These are phyloP conservation scores for Canavalia ensiformis DNA, from an alignment of 306 rosid species.

Conservation along the genomic window DNA sequence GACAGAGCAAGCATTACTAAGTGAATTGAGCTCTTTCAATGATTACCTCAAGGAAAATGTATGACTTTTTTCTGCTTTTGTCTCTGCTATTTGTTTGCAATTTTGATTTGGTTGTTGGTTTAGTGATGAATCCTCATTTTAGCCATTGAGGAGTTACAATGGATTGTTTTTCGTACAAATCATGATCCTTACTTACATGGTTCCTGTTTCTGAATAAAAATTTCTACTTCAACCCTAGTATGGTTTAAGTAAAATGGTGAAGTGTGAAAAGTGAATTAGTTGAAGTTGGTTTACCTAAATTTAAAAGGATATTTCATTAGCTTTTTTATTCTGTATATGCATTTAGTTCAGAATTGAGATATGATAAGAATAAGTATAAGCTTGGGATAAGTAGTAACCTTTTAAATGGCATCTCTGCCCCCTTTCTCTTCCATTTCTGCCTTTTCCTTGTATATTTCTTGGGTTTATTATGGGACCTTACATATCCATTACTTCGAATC, in stretches of 20 bases:
- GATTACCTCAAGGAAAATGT: conserved; percentile 88
- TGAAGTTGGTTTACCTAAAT: not conserved
- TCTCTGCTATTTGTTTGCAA: conserved; percentile 17
- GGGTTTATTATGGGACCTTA: not conserved
- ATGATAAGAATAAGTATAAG: not conserved
- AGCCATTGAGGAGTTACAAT: not conserved
- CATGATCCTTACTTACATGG: conserved; percentile 18
- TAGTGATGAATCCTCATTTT: not conserved
- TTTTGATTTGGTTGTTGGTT: conserved; percentile 36
- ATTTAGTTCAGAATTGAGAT: conserved; percentile 7
- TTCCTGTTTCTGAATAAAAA: conserved; percentile 9
- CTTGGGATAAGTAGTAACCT: not conserved
- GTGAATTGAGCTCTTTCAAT: conserved; percentile 79
- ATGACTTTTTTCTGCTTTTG: conserved; percentile 47
- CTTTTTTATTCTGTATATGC: not conserved
- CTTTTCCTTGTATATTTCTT: not conserved
- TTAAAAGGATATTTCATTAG: conserved; percentile 14
- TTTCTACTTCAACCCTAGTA: not conserved
- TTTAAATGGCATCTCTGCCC: not conserved
- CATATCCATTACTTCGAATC: not conserved
- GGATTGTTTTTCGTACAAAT: not conserved
- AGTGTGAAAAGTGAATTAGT: not conserved
- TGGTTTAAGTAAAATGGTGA: conserved; percentile 27
- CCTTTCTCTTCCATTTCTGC: not conserved
- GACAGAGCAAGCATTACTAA: conserved; percentile 81